phyloP scores from a whole-genome alignment of 2,329 filamentous ascomycete species.

The Sclerotinia trifoliorum region DNA sequence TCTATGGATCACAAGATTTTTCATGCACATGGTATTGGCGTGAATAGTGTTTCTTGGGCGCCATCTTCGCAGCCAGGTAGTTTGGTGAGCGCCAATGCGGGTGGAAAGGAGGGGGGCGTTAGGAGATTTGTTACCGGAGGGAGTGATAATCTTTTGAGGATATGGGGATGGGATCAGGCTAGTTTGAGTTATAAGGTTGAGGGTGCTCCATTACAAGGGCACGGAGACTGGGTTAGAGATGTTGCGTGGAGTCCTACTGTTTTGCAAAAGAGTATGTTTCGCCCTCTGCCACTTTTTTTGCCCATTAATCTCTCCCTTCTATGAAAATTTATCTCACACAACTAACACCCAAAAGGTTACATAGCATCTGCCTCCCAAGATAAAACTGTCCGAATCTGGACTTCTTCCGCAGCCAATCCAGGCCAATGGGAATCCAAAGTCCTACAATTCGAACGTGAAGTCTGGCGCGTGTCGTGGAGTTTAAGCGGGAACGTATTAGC shows the following conservation, averaged over 20 bases:
- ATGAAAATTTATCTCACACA: neutral
- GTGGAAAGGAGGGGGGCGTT: slow-evolving; percentile 54
- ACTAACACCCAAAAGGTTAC: slow-evolving; percentile 58
- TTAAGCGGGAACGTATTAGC: slow-evolving; percentile 94
- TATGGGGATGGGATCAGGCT: slow-evolving; percentile 79
- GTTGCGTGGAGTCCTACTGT: slow-evolving; percentile 97
- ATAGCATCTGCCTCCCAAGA: slow-evolving; percentile 95
- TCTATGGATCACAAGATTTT: slow-evolving; percentile 88
- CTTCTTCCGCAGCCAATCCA: slow-evolving; percentile 62
- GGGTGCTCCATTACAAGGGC: slow-evolving; percentile 67
- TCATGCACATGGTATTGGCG: slow-evolving; percentile 86
- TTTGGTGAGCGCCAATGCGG: slow-evolving; percentile 69
- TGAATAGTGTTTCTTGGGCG: slow-evolving; percentile 95
- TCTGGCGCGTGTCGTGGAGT: slow-evolving; percentile 98
- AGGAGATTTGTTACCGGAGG: slow-evolving; percentile 92
- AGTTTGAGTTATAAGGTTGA: slow-evolving; percentile 61
- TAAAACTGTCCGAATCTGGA: slow-evolving; percentile 98
- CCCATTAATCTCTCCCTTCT: neutral
- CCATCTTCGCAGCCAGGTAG: slow-evolving; percentile 81
- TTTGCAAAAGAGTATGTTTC: slow-evolving; percentile 62
- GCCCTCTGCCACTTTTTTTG: neutral
- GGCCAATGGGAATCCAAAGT: slow-evolving; percentile 82
- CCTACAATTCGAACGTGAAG: slow-evolving; percentile 80
- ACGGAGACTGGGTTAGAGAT: slow-evolving; percentile 95
- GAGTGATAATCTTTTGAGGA: slow-evolving; percentile 88